phyloP scores from a whole-genome alignment of 2,329 filamentous ascomycete species.

The Ceratocystis smalleyi region DNA sequence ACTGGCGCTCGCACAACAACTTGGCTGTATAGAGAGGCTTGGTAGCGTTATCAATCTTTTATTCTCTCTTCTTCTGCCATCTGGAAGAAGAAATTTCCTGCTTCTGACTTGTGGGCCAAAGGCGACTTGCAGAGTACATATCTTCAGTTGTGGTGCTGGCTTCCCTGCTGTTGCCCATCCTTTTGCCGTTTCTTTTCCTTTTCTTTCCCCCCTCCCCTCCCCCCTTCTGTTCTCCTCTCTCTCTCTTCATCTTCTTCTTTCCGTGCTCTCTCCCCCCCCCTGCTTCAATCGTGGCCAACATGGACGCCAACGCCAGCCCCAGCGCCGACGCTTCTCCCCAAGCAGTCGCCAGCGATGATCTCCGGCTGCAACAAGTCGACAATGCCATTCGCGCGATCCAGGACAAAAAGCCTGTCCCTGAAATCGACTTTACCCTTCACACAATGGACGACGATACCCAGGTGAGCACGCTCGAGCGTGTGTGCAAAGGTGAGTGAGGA shows the following conservation, averaged over 20 bases:
- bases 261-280: neutral
- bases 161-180: no score
- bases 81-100: no score
- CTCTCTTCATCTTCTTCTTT: slow-evolving; percentile 4
- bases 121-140: no score
- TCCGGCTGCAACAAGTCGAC: slow-evolving; percentile 53
- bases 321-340: slow-evolving; percentile 25
- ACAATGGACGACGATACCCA: slow-evolving; percentile 95
- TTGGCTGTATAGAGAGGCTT: neutral
- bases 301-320: slow-evolving; percentile 32
- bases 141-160: no score
- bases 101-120: no score
- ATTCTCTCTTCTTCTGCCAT: no score
- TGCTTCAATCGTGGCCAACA: slow-evolving; percentile 19
- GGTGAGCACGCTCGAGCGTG: slow-evolving; percentile 87
- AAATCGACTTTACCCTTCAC: slow-evolving; percentile 97
- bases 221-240: neutral
- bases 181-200: neutral
- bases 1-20: no score
- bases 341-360: slow-evolving; percentile 28
- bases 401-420: slow-evolving; percentile 87
- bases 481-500: slow-evolving; percentile 73
- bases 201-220: slow-evolving; percentile 7
- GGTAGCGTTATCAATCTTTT: no score
- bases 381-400: slow-evolving; percentile 83